These are phyloP conservation scores for Fraxinus albicans DNA, from an alignment of 305 asterid genomes.

Conservation along the genomic window DNA sequence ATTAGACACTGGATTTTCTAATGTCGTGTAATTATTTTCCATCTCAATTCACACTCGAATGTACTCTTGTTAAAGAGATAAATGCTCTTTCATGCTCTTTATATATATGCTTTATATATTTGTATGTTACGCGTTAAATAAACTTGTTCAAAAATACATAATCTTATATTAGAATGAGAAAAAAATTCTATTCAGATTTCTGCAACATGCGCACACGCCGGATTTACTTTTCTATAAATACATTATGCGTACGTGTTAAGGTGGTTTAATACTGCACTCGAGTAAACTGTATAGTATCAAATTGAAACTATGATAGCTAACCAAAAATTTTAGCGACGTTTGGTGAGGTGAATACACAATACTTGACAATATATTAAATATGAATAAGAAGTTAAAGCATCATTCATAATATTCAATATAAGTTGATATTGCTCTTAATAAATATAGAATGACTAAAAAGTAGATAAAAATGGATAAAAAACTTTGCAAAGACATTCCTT, in stretches of 20 bases:
- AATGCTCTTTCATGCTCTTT: no score
- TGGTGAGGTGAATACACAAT: not conserved
- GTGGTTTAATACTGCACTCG: no score
- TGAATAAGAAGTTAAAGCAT: not conserved
- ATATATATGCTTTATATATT: no score
- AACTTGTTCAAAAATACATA: not conserved
- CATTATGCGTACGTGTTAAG: not conserved
- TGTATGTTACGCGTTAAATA: no score
- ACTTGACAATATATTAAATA: no score
- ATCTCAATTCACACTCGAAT: not conserved
- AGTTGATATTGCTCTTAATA: not conserved
- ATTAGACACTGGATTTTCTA: not conserved
- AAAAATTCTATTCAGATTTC: not conserved
- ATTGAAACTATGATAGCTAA: no score
- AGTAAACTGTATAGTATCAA: no score
- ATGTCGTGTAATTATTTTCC: not conserved
- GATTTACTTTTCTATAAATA: not conserved
- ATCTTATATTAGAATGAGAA: not conserved
- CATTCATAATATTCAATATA: not conserved
- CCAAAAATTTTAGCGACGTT: not conserved
- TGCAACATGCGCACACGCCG: not conserved
- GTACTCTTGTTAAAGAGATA: not conserved
- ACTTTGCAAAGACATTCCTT: slow-evolving; percentile 20
- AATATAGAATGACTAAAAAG: not conserved
- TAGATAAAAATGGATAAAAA: slow-evolving; percentile 1